phyloP scores from a whole-genome alignment of 2,329 filamentous ascomycete genomes.

The Emericellopsis atlantica region DNA sequence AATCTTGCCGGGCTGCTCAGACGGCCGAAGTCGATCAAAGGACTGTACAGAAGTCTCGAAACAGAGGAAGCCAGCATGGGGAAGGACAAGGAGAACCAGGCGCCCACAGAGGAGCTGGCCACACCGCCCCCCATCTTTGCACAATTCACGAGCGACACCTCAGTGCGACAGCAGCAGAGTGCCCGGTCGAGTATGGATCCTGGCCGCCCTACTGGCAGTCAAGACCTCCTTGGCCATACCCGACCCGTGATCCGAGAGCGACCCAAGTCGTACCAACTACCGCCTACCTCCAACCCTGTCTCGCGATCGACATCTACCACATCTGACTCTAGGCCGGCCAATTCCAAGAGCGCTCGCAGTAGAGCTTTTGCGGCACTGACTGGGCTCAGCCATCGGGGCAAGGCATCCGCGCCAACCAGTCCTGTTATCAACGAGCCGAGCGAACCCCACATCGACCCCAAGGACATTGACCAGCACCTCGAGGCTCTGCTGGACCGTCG shows the following conservation, averaged over 20 bases:
- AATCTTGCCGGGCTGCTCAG: slow-evolving; percentile 69
- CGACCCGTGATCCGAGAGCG: slow-evolving; percentile 23
- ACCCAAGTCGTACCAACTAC: slow-evolving; percentile 36
- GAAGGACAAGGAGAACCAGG: slow-evolving; percentile 74
- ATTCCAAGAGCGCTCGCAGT: slow-evolving; percentile 7
- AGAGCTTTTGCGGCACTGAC: slow-evolving; percentile 25
- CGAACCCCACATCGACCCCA: slow-evolving; percentile 39
- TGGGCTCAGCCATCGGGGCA: slow-evolving; percentile 22
- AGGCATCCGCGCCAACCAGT: slow-evolving; percentile 19
- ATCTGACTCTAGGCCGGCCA: background rate
- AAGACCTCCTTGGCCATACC: slow-evolving; percentile 7
- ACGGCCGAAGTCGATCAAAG: slow-evolving; percentile 62
- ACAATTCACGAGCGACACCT: slow-evolving; percentile 41
- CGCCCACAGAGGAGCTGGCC: slow-evolving; percentile 28
- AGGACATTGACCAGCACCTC: slow-evolving; percentile 42
- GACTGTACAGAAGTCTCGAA: slow-evolving; percentile 39
- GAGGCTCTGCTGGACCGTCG: slow-evolving; percentile 65
- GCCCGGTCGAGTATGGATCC: slow-evolving; percentile 12
- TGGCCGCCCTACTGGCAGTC: slow-evolving; percentile 7
- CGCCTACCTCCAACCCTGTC: slow-evolving; percentile 2
- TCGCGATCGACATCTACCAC: background rate
- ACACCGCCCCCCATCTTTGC: slow-evolving; percentile 62
- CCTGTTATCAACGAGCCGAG: slow-evolving; percentile 19
- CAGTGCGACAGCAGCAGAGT: slow-evolving; percentile 8
- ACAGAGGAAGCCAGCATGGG: slow-evolving; percentile 36